Base-by-base conservation (phyloP, 2,329 filamentous ascomycete species). In the Aspergillus ochraceus region DNA sequence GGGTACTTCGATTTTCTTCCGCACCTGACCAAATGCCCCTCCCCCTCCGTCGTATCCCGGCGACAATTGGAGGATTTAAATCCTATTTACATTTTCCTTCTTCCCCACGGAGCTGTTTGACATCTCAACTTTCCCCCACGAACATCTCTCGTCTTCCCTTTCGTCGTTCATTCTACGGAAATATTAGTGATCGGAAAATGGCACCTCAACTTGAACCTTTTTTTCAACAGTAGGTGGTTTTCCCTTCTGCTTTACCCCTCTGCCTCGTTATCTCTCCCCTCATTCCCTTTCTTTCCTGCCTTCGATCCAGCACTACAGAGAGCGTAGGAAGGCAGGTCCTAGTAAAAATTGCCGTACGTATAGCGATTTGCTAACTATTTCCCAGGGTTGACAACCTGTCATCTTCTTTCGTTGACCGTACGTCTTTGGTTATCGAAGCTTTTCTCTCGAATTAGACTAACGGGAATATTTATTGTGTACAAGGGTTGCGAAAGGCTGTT, bases 121-220 rank as follows among this genome's bases (percentile, higher is more conserved):
- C 56, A 57, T 47, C 54, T 39, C 61, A 57, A 26, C 26, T 49
- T 50, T 22, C 24, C 53, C 45, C 29, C 49, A 55, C 55, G 51
- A 55, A 56, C 42, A 59, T 47, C 39, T 56, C 55, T 62, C 55
- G 61, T 55, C 52, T 66, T 51, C 61, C 58, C 36, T 55, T 55
- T 62, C 71, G 64, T 57, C 76, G 77, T 59, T 74, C 72, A 58
- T 79, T 73, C 63, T 80, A 80, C 78, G 77, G 76, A 59, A 67
- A 77, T 63, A 79, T 81, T 65, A 74, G 73, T 67, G 76, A 80
- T 69, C 60, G 65, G 80, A 90, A 87, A 76, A 97, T 97, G 91
- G 91, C 92, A 59, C 91, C 92, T 62, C 87, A 96, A 77, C 87
- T 99, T 68, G 91, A 97, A 77, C 84, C 88, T 65, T 98, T 90